These are phyloP conservation scores for Amanita rubescens DNA, from an alignment of 768 basidiomycete species.

Conservation along the genomic window DNA sequence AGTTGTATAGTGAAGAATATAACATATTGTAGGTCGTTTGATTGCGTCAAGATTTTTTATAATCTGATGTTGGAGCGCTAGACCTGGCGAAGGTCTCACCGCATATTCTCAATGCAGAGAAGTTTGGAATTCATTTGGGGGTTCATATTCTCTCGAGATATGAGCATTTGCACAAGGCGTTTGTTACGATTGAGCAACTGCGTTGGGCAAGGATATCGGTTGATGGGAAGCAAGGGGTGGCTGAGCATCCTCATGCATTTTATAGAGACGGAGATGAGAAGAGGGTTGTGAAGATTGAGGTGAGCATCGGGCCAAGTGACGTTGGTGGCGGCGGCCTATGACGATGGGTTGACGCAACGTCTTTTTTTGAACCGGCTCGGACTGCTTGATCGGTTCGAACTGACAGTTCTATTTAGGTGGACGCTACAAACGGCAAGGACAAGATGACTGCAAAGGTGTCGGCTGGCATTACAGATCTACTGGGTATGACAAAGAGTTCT, in stretches of 20 bases:
- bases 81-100: slow-evolving; percentile 88
- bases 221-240: slow-evolving; percentile 24
- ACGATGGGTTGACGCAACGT: background rate
- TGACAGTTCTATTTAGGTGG: slow-evolving; percentile 34
- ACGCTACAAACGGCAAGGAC: slow-evolving; percentile 56
- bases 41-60: background rate
- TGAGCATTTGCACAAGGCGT: slow-evolving; percentile 62
- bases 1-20: slow-evolving; percentile 53
- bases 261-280: slow-evolving; percentile 89
- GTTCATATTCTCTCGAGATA: slow-evolving; percentile 79
- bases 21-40: slow-evolving; percentile 42
- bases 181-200: slow-evolving; percentile 68
- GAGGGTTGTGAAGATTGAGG: slow-evolving; percentile 53
- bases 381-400: background rate
- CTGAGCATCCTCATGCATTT: slow-evolving; percentile 73
- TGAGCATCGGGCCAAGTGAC: slow-evolving; percentile 18
- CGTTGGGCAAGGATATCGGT: slow-evolving; percentile 78
- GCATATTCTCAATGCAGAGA: slow-evolving; percentile 74
- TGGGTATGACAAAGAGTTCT: slow-evolving; percentile 42
- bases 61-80: slow-evolving; percentile 16
- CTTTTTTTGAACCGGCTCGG: background rate
- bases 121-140: slow-evolving; percentile 83
- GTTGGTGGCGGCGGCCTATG: background rate
- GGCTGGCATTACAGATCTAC: slow-evolving; percentile 69
- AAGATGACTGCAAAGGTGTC: slow-evolving; percentile 54